phyloP scores from a whole-genome alignment of 768 basidiomycete genomes.

The Boletus vermiculosoides region DNA sequence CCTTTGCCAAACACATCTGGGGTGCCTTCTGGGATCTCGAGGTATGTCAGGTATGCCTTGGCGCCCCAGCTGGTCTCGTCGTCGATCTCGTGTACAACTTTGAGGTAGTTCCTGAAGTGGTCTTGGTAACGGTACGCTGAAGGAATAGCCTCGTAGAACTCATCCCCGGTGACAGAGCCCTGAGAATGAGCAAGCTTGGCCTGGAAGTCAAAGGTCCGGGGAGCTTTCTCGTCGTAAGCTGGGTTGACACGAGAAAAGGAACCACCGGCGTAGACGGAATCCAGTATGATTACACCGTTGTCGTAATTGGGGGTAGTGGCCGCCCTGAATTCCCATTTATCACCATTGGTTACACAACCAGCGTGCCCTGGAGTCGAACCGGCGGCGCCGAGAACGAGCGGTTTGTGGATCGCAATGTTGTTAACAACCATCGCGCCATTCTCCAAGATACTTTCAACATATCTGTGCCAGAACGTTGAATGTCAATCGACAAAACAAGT shows the following conservation, averaged over 20 bases:
- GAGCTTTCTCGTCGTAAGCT: slow-evolving; percentile 23
- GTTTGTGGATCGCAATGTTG: slow-evolving; percentile 31
- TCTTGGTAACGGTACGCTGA: slow-evolving; percentile 22
- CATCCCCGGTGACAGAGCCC: slow-evolving; percentile 18
- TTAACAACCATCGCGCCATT: slow-evolving; percentile 32
- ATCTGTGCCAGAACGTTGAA: slow-evolving; percentile 13
- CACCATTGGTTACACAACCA: slow-evolving; percentile 27
- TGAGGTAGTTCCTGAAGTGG: slow-evolving; percentile 30
- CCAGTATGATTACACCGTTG: slow-evolving; percentile 26
- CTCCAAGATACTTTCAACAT: slow-evolving; percentile 32
- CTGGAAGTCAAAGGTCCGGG: slow-evolving; percentile 25
- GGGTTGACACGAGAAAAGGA: slow-evolving; percentile 28
- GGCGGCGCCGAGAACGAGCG: slow-evolving; percentile 24
- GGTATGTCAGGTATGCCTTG: slow-evolving; percentile 29
- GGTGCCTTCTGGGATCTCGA: slow-evolving; percentile 21
- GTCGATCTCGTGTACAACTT: slow-evolving; percentile 27
- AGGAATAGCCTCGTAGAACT: slow-evolving; percentile 20
- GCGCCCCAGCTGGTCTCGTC: slow-evolving; percentile 28
- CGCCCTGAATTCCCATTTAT: slow-evolving; percentile 31
- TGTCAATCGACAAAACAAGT: not conserved
- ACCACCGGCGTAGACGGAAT: slow-evolving; percentile 32
- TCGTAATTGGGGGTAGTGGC: slow-evolving; percentile 24
- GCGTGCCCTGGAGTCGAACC: slow-evolving; percentile 20
- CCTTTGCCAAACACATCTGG: slow-evolving; percentile 31
- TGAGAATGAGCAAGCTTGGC: slow-evolving; percentile 20